These are phyloP conservation scores for Candida orba DNA, from an alignment of 805 yeast species.

Conservation along the genomic window DNA sequence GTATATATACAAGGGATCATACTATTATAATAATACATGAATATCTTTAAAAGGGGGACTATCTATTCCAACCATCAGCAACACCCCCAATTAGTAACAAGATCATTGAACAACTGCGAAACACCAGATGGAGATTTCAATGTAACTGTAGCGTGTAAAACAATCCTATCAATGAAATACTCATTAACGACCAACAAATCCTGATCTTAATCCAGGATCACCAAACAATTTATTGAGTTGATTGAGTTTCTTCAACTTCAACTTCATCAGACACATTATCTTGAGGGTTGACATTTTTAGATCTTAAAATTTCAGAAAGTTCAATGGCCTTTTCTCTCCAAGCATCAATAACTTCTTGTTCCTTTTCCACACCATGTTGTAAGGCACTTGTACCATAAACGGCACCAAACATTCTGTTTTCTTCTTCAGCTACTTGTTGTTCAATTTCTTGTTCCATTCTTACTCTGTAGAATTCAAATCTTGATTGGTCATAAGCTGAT, in stretches of 20 bases:
- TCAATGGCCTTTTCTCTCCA: slow-evolving; percentile 71
- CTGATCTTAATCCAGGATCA: slow-evolving; percentile 58
- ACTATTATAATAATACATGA: no score
- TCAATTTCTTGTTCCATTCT: slow-evolving; percentile 81
- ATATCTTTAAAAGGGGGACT: slow-evolving; percentile 44
- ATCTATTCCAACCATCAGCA: slow-evolving; percentile 53
- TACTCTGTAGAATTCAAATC: slow-evolving; percentile 80
- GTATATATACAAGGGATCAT: not conserved
- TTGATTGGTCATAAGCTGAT: slow-evolving; percentile 78
- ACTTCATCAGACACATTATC: slow-evolving; percentile 1
- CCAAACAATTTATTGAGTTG: not conserved
- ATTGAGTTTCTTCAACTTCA: not conserved
- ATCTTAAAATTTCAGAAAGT: slow-evolving; percentile 34
- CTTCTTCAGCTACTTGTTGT: slow-evolving; percentile 67
- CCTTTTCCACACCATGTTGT: slow-evolving; percentile 63
- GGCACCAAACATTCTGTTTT: slow-evolving; percentile 80
- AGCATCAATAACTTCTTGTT: slow-evolving; percentile 58
- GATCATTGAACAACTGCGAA: slow-evolving; percentile 52
- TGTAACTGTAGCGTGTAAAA: slow-evolving; percentile 54
- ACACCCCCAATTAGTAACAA: slow-evolving; percentile 62
- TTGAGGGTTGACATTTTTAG: slow-evolving; percentile 13
- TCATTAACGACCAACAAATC: slow-evolving; percentile 68
- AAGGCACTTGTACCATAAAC: slow-evolving; percentile 54
- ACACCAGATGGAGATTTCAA: slow-evolving; percentile 72
- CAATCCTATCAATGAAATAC: slow-evolving; percentile 44